A percentile compares a stretch with the other conserved stretches of the same genome.
Conservation (phyloP, 768 basidiomycete species). For the Goffeauzyma gilvescens region DNA sequence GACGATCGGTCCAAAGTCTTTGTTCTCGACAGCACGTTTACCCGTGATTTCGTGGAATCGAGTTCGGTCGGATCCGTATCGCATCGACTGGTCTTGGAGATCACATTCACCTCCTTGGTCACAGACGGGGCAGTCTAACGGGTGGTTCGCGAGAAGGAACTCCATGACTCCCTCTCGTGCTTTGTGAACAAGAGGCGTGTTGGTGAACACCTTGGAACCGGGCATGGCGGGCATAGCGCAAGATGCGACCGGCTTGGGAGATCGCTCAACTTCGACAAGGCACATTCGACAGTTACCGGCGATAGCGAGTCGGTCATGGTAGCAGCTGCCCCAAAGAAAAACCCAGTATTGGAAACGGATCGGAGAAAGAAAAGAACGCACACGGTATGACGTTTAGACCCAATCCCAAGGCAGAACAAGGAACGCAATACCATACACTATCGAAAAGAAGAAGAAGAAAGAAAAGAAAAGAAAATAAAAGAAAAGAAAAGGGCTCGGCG, state of each 20-base stretch:
- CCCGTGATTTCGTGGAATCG: conserved; percentile 97
- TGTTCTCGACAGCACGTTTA: conserved; percentile 95
- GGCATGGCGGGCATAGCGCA: conserved; percentile 98
- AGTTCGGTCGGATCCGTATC: conserved; percentile 90
- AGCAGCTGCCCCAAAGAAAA: no score
- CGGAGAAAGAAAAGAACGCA: no score
- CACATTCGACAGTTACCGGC: conserved; percentile 99
- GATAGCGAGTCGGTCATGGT: conserved; percentile 56
- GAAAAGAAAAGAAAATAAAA: no score
- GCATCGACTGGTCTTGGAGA: conserved; percentile 97
- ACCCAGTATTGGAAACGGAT: no score
- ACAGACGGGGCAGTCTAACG: conserved; percentile 94
- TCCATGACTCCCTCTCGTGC: conserved; percentile 95
- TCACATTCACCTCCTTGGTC: conserved; percentile 99
- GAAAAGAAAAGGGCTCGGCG: conserved; percentile 31
- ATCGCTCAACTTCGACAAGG: conserved; percentile 46
- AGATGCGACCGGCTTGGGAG: conserved; percentile 85
- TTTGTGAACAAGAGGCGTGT: conserved; percentile 52
- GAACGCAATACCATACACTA: conserved; percentile 1
- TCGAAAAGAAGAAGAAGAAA: background rate
- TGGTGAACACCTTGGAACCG: conserved; percentile 77
- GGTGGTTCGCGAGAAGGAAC: conserved; percentile 90
- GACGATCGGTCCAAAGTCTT: conserved; percentile 90
- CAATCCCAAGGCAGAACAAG: no score
- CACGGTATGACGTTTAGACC: no score